Conservation (phyloP, 2,329 filamentous ascomycete species). For the Colletotrichum theobromicola region DNA sequence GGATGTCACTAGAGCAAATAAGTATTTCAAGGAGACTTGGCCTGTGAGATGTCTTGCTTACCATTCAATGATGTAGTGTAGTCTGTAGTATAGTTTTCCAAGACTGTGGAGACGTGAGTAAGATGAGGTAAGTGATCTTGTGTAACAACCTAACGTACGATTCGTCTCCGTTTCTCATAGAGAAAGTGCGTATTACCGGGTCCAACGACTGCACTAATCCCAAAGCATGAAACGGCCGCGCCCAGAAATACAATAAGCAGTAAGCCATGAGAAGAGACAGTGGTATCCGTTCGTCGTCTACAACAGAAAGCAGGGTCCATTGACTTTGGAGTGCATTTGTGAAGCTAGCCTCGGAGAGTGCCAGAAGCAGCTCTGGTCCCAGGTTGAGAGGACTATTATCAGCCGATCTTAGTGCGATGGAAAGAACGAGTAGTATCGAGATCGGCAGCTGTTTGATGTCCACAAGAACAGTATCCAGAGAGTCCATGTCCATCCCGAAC, state of each 20-base stretch:
- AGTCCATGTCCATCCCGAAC: not conserved
- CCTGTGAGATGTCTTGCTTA: not conserved
- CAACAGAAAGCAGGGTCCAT: not conserved
- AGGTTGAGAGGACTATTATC: not conserved
- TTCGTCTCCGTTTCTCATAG: not conserved
- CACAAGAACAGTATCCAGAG: not conserved
- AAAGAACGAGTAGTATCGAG: not conserved
- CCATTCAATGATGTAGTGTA: not conserved
- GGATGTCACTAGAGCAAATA: not conserved
- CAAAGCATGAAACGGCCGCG: not conserved
- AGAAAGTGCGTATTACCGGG: not conserved
- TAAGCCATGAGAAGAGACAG: not conserved
- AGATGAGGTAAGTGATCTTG: not conserved
- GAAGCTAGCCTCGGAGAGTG: not conserved
- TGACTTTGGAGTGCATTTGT: not conserved
- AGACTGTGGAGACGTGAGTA: not conserved
- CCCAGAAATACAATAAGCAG: not conserved
- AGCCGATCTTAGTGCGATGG: not conserved
- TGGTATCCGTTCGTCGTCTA: not conserved
- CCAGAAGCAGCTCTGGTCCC: not conserved
- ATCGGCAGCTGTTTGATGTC: not conserved
- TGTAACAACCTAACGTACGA: not conserved
- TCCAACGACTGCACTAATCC: slow-evolving; percentile 1
- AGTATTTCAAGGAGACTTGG: not conserved
- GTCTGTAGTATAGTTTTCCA: not conserved